Base-by-base conservation (phyloP, 208 protist species). In the Acanthamoeba healyi region DNA sequence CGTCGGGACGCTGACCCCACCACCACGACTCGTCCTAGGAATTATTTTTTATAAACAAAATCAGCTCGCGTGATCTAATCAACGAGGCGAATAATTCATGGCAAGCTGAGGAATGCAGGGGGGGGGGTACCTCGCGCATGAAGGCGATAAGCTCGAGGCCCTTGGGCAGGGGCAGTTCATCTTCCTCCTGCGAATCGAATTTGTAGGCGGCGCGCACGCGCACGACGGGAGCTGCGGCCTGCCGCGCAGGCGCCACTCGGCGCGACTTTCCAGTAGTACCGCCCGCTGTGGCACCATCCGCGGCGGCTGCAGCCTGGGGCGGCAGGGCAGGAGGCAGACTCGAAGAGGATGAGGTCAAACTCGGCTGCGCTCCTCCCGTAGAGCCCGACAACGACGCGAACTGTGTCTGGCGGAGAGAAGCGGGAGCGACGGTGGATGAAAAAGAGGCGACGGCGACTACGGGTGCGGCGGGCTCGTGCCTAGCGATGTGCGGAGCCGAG, bases 11-110 rank as follows among this genome's bases (percentile, higher is more conserved):
- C n/a, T 74, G 65, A 15, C 65, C 65, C 65, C 65, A 74, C 65
- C 65, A 74, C 65, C 65, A 74, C 17, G 34, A 44, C 65, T 74
- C 65, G 34, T 74, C 65, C 65, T 74, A 26, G n/a, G n/a, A n/a
- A n/a, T n/a, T n/a, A n/a, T n/a, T n/a, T n/a, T n/a, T n/a, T n/a
- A n/a, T n/a, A n/a, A n/a, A n/a, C n/a, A n/a, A n/a, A n/a, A n/a
- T n/a, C n/a, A n/a, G n/a, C n/a, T n/a, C n/a, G n/a, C n/a, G n/a
- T n/a, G n/a, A n/a, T n/a, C n/a, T n/a, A n/a, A n/a, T n/a, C n/a
- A n/a, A n/a, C n/a, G n/a, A n/a, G n/a, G n/a, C n/a, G n/a, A n/a
- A n/a, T n/a, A 7, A 56, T 19, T 56, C 34, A 74, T 36, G 40
- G 65, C 1, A 44, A 44, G 29, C 12, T 44, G 15, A 34, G 38